phyloP scores from a whole-genome alignment of 2,329 filamentous ascomycete species.

The Talaromyces sp. region DNA sequence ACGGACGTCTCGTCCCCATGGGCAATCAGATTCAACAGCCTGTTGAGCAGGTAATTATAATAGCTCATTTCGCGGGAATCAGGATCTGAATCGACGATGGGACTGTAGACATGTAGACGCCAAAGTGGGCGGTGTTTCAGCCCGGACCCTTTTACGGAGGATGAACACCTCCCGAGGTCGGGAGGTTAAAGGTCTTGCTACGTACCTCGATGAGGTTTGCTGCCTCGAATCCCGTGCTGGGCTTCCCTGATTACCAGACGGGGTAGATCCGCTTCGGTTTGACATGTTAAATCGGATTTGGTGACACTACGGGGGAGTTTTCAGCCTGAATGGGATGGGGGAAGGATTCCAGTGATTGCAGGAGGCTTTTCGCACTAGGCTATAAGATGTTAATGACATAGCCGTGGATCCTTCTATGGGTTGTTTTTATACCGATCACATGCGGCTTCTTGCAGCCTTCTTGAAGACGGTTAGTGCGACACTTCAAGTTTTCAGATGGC shows the following conservation, averaged over 20 bases:
- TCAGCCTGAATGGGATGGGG: neutral
- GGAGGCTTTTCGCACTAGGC: neutral
- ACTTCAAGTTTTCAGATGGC: too few species aligned
- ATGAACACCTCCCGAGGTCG: neutral
- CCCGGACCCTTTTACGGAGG: neutral
- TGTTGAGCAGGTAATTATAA: constrained; percentile 30
- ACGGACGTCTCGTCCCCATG: constrained; percentile 27
- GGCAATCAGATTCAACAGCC: constrained; percentile 28
- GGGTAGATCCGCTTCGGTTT: neutral
- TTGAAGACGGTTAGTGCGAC: constrained; percentile 3
- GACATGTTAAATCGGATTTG: neutral
- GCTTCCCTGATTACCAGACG: neutral
- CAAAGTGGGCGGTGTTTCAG: constrained; percentile 1
- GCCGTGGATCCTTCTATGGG: neutral
- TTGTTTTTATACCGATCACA: neutral
- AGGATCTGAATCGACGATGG: neutral
- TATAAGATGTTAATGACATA: too few species aligned
- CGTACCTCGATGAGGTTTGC: constrained; percentile 4
- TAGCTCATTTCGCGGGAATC: constrained; percentile 17
- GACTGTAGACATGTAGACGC: neutral
- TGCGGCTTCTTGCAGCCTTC: neutral
- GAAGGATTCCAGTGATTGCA: neutral
- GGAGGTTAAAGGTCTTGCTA: neutral
- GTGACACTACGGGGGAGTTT: neutral
- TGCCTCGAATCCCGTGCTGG: neutral